Evolutionary conservation across 192 early-diverging fungal species (phyloP).

Genomic region (Jimgerdemannia lactiflua): DNA sequence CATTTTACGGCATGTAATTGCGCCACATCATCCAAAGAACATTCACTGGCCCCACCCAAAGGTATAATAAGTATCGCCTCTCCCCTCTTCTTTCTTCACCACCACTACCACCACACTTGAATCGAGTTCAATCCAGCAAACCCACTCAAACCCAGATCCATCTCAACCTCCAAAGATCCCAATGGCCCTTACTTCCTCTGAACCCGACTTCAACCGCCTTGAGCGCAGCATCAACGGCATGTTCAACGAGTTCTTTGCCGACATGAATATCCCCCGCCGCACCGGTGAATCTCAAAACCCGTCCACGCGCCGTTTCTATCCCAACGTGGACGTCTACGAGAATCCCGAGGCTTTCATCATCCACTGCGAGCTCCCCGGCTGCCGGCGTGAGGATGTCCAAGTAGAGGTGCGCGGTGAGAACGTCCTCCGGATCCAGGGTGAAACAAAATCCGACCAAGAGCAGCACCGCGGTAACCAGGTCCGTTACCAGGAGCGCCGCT

Average conservation of each 20-base stretch:
- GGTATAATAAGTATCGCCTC: no score
- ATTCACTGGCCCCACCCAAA: no score
- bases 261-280: neutral
- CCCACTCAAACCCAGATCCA: no score
- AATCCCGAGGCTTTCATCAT: slow-evolving; percentile 40
- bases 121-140: no score
- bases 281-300: no score
- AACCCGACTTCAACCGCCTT: neutral
- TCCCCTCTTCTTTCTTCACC: no score
- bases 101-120: no score
- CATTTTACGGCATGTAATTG: no score
- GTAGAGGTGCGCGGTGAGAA: slow-evolving; percentile 41
- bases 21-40: no score
- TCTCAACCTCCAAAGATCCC: neutral
- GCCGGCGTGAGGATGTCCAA: slow-evolving; percentile 52
- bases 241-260: neutral
- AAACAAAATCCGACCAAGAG: slow-evolving; percentile 19
- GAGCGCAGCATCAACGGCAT: neutral
- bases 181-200: neutral
- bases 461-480: slow-evolving; percentile 35
- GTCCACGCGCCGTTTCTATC: neutral
- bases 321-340: slow-evolving; percentile 47
- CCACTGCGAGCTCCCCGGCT: slow-evolving; percentile 54
- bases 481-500: slow-evolving; percentile 47
- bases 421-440: slow-evolving; percentile 41